Base-by-base conservation (phyloP, 2,329 filamentous ascomycete species). In the Fusarium sp. region DNA sequence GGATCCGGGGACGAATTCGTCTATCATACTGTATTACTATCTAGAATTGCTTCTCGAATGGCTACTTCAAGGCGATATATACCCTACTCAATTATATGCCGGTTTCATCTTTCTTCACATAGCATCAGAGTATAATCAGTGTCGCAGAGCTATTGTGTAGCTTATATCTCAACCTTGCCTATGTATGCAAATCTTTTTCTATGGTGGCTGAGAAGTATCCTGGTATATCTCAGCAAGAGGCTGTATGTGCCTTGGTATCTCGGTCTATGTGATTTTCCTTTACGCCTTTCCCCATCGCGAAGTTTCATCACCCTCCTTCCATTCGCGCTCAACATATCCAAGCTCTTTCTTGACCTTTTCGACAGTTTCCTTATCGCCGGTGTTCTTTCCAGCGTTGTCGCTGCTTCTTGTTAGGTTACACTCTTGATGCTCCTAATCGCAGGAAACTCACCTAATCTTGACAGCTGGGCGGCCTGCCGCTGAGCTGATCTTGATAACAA, bases 401-500 rank as follows among this genome's bases (percentile, higher is more conserved):
- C 86, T 87, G 20, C 9, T 20, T 4, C 12, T 6, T 16, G 46
- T 78, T 57, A 78, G 70, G 36, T 3, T 8, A 6, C 7, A 13
- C 4, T 9, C 13, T 40, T 13, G 6, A 3, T 1, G 3, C 9
- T 26, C 12, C 1, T 3, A 12, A 8, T 16, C 11, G 4, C 4
- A 33, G 20, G 10, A 5, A 4, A 62, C 77, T 71, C 49, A 82
- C 82, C 81, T 97, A 71, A 99, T 92, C 84, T 99, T 99, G 76
- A 99, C 89, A 4, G 96, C 94, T 0, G 91, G 88, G 46, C 90
- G 88, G 8, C 94, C 94, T 15, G 84, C 88, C 0, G 94, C 96
- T 11, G 92, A 94, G 66, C 92, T 93, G 64, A 99, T 86, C 82
- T 99, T 99, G 82, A 99, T 97, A 72, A 99, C 96, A 74, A 99